Conservation (phyloP, 73 alveolate species). For the Durusdinium trenchii region DNA sequence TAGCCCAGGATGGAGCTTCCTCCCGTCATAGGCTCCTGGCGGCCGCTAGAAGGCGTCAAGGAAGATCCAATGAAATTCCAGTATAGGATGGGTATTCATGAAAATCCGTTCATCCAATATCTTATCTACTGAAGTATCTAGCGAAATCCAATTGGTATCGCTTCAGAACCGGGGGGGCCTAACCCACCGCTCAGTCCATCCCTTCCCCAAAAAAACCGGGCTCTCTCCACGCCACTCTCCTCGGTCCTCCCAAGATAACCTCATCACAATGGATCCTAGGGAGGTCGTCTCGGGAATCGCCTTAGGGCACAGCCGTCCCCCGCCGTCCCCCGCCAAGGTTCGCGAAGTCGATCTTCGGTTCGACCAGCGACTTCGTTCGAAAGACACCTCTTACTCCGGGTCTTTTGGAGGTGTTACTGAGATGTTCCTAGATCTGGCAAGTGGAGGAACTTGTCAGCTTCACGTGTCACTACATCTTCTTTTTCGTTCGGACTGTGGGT, state of each 20-base stretch:
- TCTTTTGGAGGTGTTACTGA: no score
- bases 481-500: no score
- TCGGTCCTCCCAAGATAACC: constrained; percentile 76
- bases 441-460: no score
- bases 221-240: not conserved
- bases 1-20: constrained; percentile 89
- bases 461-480: no score
- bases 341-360: not conserved
- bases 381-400: no score
- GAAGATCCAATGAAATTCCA: no score
- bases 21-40: constrained; percentile 85
- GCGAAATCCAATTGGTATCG: no score
- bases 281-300: constrained; percentile 86
- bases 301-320: not conserved
- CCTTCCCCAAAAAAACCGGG: not conserved
- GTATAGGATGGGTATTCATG: no score
- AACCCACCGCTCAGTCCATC: not conserved
- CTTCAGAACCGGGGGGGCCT: no score
- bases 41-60: not conserved
- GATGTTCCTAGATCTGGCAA: no score
- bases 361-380: not conserved
- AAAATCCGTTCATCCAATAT: not conserved
- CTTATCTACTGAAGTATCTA: no score
- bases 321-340: not conserved
- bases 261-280: constrained; percentile 85